Evolutionary conservation across 2,329 filamentous ascomycete genomes (phyloP), one percentile per base, ranked within the genome.

Genomic region (Lachnellula arida): DNA sequence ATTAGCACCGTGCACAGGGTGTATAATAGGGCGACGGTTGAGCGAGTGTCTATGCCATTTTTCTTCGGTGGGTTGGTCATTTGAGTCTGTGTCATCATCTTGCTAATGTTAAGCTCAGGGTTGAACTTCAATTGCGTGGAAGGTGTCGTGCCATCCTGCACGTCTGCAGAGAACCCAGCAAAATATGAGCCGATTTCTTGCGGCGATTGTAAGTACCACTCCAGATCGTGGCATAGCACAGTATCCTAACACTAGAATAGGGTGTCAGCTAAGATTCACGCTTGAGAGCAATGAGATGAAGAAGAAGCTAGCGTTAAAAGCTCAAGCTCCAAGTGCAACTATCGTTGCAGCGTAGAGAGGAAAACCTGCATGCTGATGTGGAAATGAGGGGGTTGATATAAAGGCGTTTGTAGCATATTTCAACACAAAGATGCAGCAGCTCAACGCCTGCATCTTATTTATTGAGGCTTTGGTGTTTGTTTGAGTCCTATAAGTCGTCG

Each of bases 41-140:
- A 76, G 51, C 70, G 79, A 14, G 76, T 79, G 43, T 80, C 76
- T 0, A 80, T 82, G 76, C 78, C 79, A 0, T 82, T 82, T 64
- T 82, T 82, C 67, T 78, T 82, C 51, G 76, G 76, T 74, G 64
- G 58, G 65, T 34, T 32, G 17, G 2, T 9, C 28, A 14, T 19
- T 40, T 7, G 3, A 23, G 43, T 28, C 28, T 32, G 28, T 11
- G 8, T 19, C 19, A 19, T 23, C 2, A 12, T 35, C 51, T 46
- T 17, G 19, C 23, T 58, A 56, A 52, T 53, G 6, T 25, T 12
- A 14, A 22, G 0, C 3, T 19, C 28, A 61, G 76, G 76, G 0
- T 75, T 81, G 55, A 80, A 81, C 60, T 77, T 78, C 49, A 77
- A 82, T 52, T 76, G 76, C 32, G 73, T 76, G 17, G 76, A 76